Evolutionary conservation across 148 eudicot genomes (phyloP).

Genomic region (Nepenthes mirabilis): DNA sequence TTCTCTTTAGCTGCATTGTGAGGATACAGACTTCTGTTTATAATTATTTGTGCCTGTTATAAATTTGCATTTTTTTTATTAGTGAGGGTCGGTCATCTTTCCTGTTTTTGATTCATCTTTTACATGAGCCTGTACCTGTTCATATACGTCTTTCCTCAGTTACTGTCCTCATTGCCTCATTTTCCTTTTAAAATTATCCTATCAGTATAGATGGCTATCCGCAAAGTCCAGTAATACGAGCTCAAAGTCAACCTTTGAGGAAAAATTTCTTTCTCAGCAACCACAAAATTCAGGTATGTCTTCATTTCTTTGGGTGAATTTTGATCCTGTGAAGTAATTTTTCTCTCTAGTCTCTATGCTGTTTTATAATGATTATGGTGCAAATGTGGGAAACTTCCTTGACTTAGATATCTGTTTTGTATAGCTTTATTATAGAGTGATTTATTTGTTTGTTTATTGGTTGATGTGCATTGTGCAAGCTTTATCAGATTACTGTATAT

Average conservation of each 20-base stretch:
- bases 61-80: too few relatives aligned
- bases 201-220: constrained; percentile 99
- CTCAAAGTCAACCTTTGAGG: constrained; percentile 65
- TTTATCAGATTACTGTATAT: too few relatives aligned
- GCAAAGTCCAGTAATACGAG: constrained; percentile 55
- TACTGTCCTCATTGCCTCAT: neutral
- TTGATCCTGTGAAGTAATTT: neutral
- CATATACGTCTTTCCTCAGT: neutral
- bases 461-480: neutral
- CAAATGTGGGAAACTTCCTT: too few relatives aligned
- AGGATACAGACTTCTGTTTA: too few relatives aligned
- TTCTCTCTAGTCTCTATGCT: neutral
- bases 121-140: neutral
- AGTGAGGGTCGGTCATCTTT: too few relatives aligned
- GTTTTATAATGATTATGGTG: too few relatives aligned
- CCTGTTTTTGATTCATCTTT: too few relatives aligned
- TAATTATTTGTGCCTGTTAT: too few relatives aligned
- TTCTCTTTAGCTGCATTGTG: too few relatives aligned
- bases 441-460: neutral
- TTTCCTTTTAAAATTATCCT: constrained; percentile 2
- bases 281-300: constrained; percentile 78
- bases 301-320: neutral
- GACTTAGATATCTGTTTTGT: neutral
- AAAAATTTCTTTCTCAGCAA: constrained; percentile 85
- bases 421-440: neutral